These are phyloP conservation scores for Clavispora asparagi DNA, from an alignment of 805 yeast species.

Conservation along the genomic window DNA sequence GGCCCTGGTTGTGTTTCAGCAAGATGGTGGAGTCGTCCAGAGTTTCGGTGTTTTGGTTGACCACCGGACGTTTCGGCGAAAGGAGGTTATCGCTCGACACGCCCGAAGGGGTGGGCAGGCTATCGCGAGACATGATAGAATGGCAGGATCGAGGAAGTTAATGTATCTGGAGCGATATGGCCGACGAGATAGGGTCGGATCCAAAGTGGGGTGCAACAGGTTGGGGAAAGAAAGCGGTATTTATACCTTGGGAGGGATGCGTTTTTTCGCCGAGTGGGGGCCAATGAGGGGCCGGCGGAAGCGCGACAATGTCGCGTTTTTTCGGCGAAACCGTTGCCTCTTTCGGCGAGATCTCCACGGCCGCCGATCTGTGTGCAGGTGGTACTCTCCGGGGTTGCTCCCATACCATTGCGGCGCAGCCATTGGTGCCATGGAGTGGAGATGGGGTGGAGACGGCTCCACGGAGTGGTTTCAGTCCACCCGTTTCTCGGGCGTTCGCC, in stretches of 20 bases:
- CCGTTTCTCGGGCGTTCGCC: no score
- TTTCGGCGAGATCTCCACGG: conserved; percentile 2
- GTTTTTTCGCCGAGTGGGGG: background rate
- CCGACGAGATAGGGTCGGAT: background rate
- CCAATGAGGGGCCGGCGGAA: background rate
- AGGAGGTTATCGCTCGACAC: conserved; percentile 5
- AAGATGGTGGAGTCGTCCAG: conserved; percentile 1
- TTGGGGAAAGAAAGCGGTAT: background rate
- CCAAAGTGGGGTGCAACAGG: background rate
- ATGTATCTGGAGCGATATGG: background rate
- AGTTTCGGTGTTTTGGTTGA: conserved; percentile 2
- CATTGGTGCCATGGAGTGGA: no score
- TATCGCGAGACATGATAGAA: background rate
- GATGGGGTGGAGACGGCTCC: no score
- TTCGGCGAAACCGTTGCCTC: background rate
- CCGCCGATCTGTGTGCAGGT: conserved; percentile 2
- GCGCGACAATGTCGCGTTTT: background rate
- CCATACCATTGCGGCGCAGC: no score
- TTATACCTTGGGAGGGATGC: background rate
- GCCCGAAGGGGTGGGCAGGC: conserved; percentile 2
- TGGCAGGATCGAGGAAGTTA: background rate
- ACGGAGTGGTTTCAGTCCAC: no score
- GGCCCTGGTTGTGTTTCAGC: conserved; percentile 4
- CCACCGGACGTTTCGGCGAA: background rate
- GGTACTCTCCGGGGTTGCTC: background rate